Conservation (phyloP, 768 basidiomycete genomes). For the Serendipita sp. region DNA sequence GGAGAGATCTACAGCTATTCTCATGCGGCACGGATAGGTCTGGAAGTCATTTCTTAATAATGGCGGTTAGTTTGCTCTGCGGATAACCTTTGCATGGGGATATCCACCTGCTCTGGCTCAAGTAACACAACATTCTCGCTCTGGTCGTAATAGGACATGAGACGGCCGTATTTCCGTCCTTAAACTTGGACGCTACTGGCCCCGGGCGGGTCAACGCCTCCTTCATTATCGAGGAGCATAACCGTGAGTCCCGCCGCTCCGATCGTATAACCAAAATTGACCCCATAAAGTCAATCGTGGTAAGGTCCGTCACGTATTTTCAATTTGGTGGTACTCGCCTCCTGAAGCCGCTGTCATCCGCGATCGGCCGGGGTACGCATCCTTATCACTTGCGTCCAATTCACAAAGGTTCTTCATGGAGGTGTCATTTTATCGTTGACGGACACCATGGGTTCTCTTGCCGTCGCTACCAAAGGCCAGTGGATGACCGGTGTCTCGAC, state of each 20-base stretch:
- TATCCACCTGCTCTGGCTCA: not conserved
- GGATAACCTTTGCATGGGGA: not conserved
- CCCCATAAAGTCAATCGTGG: conserved; percentile 48
- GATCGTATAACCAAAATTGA: not conserved
- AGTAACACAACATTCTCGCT: not conserved
- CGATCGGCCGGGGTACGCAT: not conserved
- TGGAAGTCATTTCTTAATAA: conserved; percentile 70
- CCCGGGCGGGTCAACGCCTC: conserved; percentile 59
- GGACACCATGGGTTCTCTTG: conserved; percentile 71
- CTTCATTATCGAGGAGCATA: conserved; percentile 57
- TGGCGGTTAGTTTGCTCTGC: conserved; percentile 32
- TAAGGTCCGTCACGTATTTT: conserved; percentile 34
- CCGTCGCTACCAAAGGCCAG: conserved; percentile 66
- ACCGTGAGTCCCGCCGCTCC: conserved; percentile 31
- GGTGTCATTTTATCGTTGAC: conserved; percentile 70
- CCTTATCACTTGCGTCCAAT: too few relatives aligned
- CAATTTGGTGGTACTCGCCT: not conserved
- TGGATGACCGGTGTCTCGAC: conserved; percentile 67
- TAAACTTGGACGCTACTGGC: conserved; percentile 45
- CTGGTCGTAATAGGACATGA: conserved; percentile 46
- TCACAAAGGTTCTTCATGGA: conserved; percentile 46
- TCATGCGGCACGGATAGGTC: conserved; percentile 31
- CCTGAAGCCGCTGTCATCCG: not conserved
- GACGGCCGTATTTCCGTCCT: conserved; percentile 28
- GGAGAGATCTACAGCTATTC: not conserved